phyloP scores from a whole-genome alignment of 768 basidiomycete genomes.

The Thelephora aurantiotincta region DNA sequence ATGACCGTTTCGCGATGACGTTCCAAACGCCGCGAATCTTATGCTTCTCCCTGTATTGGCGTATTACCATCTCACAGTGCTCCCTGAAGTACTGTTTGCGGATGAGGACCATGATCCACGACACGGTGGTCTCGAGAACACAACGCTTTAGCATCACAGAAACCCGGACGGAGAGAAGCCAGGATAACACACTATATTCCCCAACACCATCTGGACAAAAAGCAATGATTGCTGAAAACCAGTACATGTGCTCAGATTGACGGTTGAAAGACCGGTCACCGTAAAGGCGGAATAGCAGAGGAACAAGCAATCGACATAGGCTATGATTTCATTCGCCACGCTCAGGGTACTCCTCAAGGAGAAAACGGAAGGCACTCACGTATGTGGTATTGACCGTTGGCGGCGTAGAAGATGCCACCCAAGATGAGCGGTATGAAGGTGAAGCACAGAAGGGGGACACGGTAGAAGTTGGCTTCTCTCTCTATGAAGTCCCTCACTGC shows the following conservation, averaged over 20 bases:
- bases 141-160: slow-evolving; percentile 19
- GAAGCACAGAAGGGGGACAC: slow-evolving; percentile 35
- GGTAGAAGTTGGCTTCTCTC: slow-evolving; percentile 34
- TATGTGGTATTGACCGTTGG: slow-evolving; percentile 34
- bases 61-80: slow-evolving; percentile 7
- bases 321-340: slow-evolving; percentile 14
- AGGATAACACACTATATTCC: slow-evolving; percentile 20
- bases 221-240: slow-evolving; percentile 36
- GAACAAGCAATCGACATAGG: slow-evolving; percentile 44
- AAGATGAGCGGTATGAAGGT: slow-evolving; percentile 43
- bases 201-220: slow-evolving; percentile 36
- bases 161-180: neutral
- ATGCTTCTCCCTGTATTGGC: neutral
- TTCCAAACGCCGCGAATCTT: neutral
- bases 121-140: slow-evolving; percentile 30
- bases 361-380: slow-evolving; percentile 6
- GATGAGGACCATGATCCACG: slow-evolving; percentile 56
- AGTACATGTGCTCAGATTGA: slow-evolving; percentile 36
- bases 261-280: slow-evolving; percentile 23
- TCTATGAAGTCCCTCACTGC: slow-evolving; percentile 4
- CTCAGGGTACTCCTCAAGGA: neutral
- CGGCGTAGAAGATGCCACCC: slow-evolving; percentile 51
- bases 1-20: neutral
- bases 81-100: slow-evolving; percentile 28
- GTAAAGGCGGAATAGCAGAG: slow-evolving; percentile 48